phyloP scores from a whole-genome alignment of 495 filamentous ascomycete genomes.

The Podospora pseudoanserina region DNA sequence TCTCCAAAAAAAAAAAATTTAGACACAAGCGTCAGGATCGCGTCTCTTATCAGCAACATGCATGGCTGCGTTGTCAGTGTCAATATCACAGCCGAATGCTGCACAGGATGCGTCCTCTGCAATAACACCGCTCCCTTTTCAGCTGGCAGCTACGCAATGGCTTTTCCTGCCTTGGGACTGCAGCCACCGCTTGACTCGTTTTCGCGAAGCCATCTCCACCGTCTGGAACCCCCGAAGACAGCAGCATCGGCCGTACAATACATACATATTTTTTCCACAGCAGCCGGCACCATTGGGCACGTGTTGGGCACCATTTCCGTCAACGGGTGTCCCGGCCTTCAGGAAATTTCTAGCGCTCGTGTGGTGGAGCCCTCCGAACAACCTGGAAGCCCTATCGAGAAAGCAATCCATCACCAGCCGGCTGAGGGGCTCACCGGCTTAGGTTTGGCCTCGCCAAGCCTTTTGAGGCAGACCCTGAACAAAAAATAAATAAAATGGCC shows the following conservation, averaged over 20 bases:
- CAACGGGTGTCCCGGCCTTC: neutral
- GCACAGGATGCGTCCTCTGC: neutral
- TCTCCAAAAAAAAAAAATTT: neutral
- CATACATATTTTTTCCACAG: neutral
- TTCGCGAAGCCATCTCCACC: neutral
- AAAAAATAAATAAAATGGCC: neutral
- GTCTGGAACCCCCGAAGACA: neutral
- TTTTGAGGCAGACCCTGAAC: neutral
- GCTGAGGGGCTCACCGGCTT: neutral
- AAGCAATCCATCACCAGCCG: no score
- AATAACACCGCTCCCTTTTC: neutral
- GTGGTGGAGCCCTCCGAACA: neutral
- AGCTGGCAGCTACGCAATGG: neutral
- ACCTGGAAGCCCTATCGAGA: neutral
- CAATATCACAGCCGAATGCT: neutral
- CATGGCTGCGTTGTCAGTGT: neutral
- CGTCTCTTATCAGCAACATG: neutral
- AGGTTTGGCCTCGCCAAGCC: neutral
- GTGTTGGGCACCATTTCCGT: neutral
- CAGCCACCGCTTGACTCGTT: neutral
- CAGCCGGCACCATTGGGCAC: neutral
- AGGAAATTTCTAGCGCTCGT: neutral
- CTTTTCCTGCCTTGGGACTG: neutral
- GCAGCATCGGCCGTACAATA: neutral
- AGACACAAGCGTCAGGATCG: neutral